These are phyloP conservation scores for Aspergillus heteromorphus DNA, from an alignment of 495 filamentous ascomycete species.

Conservation along the genomic window DNA sequence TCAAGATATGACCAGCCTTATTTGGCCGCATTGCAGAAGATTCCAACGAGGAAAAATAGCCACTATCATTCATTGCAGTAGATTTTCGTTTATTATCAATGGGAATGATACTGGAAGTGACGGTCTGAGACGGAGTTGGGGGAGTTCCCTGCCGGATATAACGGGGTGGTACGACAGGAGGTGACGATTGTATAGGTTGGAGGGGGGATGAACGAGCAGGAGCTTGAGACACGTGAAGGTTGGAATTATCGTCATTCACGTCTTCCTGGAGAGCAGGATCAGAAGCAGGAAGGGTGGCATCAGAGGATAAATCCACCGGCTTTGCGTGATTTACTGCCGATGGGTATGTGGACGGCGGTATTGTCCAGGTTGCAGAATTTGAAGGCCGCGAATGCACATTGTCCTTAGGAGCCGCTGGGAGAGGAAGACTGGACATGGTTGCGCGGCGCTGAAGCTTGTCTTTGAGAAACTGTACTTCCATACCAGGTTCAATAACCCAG, in stretches of 20 bases:
- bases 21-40: slow-evolving; percentile 79
- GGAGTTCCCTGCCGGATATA: slow-evolving; percentile 67
- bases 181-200: slow-evolving; percentile 77
- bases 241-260: slow-evolving; percentile 41
- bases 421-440: slow-evolving; percentile 42
- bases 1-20: slow-evolving; percentile 53
- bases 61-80: slow-evolving; percentile 85
- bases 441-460: slow-evolving; percentile 65
- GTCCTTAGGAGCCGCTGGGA: slow-evolving; percentile 32
- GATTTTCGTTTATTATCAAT: slow-evolving; percentile 64
- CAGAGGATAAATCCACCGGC: slow-evolving; percentile 70
- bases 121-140: slow-evolving; percentile 58
- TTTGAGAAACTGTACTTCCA: slow-evolving; percentile 82
- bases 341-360: slow-evolving; percentile 27
- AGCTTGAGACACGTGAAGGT: slow-evolving; percentile 26
- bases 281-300: slow-evolving; percentile 89
- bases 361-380: slow-evolving; percentile 38
- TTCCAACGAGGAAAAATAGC: slow-evolving; percentile 96
- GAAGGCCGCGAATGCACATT: slow-evolving; percentile 23
- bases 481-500: slow-evolving; percentile 86
- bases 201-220: slow-evolving; percentile 52
- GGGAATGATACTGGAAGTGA: slow-evolving; percentile 45
- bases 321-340: slow-evolving; percentile 19
- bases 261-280: slow-evolving; percentile 70
- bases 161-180: slow-evolving; percentile 64